Evolutionary conservation across 164 flowering plant genomes (phyloP), one percentile per base, ranked within the genome.

Genomic region (Macadamia integrifolia): DNA sequence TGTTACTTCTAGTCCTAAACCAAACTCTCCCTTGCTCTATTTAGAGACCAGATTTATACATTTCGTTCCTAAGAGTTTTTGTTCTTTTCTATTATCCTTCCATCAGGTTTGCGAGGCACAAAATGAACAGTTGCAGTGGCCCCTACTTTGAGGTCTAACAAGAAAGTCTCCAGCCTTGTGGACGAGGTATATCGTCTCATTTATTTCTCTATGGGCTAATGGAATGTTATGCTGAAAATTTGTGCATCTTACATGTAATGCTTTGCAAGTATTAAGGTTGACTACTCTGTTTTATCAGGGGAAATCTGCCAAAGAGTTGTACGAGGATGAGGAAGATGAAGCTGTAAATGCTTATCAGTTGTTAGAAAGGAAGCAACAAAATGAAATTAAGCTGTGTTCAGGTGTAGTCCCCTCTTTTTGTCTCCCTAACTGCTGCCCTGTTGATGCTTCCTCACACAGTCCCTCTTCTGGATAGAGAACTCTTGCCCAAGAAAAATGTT

Each of bases 301-400:
- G 97, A 95, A 87, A 72, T 98, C 98, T 64, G 99, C 93, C 15
- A 90, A 95, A 80, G 98, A 95, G 80, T 67, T 95, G 78, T 83
- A 85, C 35, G 96, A 85, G 69, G 88, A 81, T 50, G 92, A 86
- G 70, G 96, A 93, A 74, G 92, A 90, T 58, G 92, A 94, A 76
- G 90, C 88, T 65, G 86, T 85, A 78, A 83, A 79, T 79, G 81
- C 87, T 6, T 81, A 77, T 70, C 93, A 89, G 72, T 76, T 81
- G 29, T 64, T 92, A 61, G 99, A 95, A 83, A 90, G 74, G 81
- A 92, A 92, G 81, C 81, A 84, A 32, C 91, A 84, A 74, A 81
- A 81, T 71, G 94, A 87, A 84, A 95, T 92, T 75, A 92, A 95
- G 90, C 97, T 92, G 7, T 65, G 75, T 42, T 32, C 50, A 71